Percentiles rank a stretch among this genome's conserved stretches.
phyloP scores from a whole-genome alignment of 2,329 filamentous ascomycete genomes.

The Acephala macrosclerotiorum region DNA sequence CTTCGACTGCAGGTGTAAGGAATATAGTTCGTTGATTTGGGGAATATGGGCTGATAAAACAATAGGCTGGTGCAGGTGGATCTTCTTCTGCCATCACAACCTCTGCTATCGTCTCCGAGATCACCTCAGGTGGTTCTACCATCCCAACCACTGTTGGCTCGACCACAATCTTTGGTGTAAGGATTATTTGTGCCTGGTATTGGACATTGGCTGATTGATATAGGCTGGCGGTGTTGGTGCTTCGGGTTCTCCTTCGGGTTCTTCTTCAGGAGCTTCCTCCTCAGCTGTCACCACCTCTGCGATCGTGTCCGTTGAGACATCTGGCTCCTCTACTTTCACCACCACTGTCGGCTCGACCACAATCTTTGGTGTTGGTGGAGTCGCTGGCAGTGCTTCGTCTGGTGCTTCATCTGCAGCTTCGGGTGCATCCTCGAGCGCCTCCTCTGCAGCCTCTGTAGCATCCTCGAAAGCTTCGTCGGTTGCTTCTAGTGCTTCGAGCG shows the following conservation, averaged over 20 bases:
- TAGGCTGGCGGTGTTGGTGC: constrained; percentile 17
- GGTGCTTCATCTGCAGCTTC: constrained; percentile 21
- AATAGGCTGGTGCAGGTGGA: constrained; percentile 15
- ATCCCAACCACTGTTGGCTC: constrained; percentile 31
- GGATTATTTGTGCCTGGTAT: background rate
- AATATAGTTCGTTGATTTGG: background rate
- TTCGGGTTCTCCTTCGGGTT: constrained; percentile 16
- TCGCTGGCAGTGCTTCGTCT: constrained; percentile 14
- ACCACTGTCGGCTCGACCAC: constrained; percentile 39
- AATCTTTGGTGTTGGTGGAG: constrained; percentile 29
- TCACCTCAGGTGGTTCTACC: constrained; percentile 29
- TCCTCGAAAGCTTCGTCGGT: constrained; percentile 24
- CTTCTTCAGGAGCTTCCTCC: constrained; percentile 11
- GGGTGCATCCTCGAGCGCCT: constrained; percentile 19
- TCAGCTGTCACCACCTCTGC: constrained; percentile 39
- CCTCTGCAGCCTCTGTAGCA: constrained; percentile 16
- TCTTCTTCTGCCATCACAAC: constrained; percentile 34
- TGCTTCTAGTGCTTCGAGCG: constrained; percentile 16
- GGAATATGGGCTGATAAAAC: background rate
- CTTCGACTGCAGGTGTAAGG: background rate
- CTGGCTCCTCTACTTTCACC: constrained; percentile 33
- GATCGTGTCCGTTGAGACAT: constrained; percentile 34
- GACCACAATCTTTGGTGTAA: constrained; percentile 28
- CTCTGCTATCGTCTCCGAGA: constrained; percentile 27
- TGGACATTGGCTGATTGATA: background rate